phyloP scores from a whole-genome alignment of 306 rosid genomes.

The Medicago truncatula region MtrunA17r5.0-ANR NC_053048.1:48584501-48585000 shows the following conservation, averaged over 20 bases:
- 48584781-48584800: no score
- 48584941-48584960: constrained; percentile 51
- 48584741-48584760: no score
- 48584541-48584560: constrained; percentile 82
- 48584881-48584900: constrained; percentile 67
- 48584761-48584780: no score
- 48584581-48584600: constrained; percentile 55
- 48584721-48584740: constrained; percentile 19
- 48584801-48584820: no score
- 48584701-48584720: constrained; percentile 51
- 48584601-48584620: constrained; percentile 48
- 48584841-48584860: no score
- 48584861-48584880: constrained; percentile 51
- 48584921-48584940: constrained; percentile 89
- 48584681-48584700: constrained; percentile 74
- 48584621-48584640: constrained; percentile 68
- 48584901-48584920: constrained; percentile 77
- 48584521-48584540: constrained; percentile 66
- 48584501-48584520: constrained; percentile 68
- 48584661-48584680: constrained; percentile 67
- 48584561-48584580: constrained; percentile 54
- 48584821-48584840: no score
- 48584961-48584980: constrained; percentile 38
- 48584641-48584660: constrained; percentile 71
- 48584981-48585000: constrained; percentile 43